These are phyloP conservation scores for Ogataea corticis DNA, from an alignment of 805 yeast species.

Conservation along the genomic window DNA sequence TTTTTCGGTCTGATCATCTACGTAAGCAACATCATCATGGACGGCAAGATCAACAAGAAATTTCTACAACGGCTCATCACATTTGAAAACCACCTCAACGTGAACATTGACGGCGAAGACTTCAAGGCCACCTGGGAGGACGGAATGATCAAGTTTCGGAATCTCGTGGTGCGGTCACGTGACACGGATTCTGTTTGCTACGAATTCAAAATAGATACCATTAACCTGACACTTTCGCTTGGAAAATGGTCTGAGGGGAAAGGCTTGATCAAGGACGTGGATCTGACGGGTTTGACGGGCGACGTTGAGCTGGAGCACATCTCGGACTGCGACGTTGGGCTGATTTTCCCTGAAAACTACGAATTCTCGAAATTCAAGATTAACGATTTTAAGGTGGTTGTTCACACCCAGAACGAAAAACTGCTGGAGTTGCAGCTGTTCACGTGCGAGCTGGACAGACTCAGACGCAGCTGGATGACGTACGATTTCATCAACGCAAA, in stretches of 20 bases:
- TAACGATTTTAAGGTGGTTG: slow-evolving; percentile 48
- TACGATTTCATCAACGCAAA: slow-evolving; percentile 70
- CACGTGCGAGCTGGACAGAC: slow-evolving; percentile 62
- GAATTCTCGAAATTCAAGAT: slow-evolving; percentile 45
- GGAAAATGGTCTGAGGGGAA: slow-evolving; percentile 57
- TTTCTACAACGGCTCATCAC: slow-evolving; percentile 32
- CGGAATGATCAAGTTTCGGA: slow-evolving; percentile 49
- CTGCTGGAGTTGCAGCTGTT: slow-evolving; percentile 58
- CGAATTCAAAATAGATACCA: slow-evolving; percentile 40
- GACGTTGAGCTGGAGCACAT: slow-evolving; percentile 21
- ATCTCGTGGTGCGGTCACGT: slow-evolving; percentile 33
- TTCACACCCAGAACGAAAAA: slow-evolving; percentile 11
- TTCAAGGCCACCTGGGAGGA: slow-evolving; percentile 48
- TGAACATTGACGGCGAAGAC: slow-evolving; percentile 31
- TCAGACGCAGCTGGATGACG: slow-evolving; percentile 58
- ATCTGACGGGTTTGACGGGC: slow-evolving; percentile 50
- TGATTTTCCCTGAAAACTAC: slow-evolving; percentile 34
- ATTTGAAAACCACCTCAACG: slow-evolving; percentile 33
- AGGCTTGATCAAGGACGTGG: slow-evolving; percentile 51
- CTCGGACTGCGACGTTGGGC: slow-evolving; percentile 18
- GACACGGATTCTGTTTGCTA: slow-evolving; percentile 27
- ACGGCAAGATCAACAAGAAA: slow-evolving; percentile 28
- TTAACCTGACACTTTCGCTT: slow-evolving; percentile 48
- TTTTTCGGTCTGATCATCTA: slow-evolving; percentile 50
- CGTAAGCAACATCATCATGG: slow-evolving; percentile 38